A percentile compares a stretch with the other conserved stretches of the same genome.
Evolutionary conservation across 2,329 filamentous ascomycete species (phyloP).

Genomic region (Neopestalotiopsis sp.): DNA sequence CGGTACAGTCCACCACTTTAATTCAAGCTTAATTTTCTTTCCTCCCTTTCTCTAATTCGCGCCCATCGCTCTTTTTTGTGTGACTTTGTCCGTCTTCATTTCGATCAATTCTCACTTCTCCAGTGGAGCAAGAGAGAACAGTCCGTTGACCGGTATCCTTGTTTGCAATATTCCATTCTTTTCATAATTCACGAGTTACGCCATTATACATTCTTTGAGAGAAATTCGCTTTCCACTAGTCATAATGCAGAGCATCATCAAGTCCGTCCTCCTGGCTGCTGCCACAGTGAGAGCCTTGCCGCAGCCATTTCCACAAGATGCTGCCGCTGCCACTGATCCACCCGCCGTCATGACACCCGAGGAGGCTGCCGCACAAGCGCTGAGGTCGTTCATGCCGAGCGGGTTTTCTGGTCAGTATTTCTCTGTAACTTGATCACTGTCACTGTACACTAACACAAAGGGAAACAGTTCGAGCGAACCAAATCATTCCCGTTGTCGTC

Average conservation of each 20-base stretch:
- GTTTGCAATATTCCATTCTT: conserved; percentile 13
- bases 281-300: conserved; percentile 19
- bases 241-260: conserved; percentile 19
- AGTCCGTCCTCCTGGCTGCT: conserved; percentile 16
- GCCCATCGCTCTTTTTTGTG: background rate
- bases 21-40: conserved; percentile 16
- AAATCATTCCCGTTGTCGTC: conserved; percentile 42
- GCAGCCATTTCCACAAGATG: conserved; percentile 3
- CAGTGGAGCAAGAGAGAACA: conserved; percentile 11
- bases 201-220: background rate
- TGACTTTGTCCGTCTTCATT: background rate
- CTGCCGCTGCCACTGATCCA: background rate
- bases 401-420: conserved; percentile 11
- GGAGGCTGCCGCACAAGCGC: conserved; percentile 19
- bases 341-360: conserved; percentile 7
- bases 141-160: conserved; percentile 21
- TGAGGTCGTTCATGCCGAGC: background rate
- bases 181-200: background rate
- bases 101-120: background rate
- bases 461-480: conserved; percentile 21
- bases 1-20: conserved; percentile 6
- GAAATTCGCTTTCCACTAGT: background rate
- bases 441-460: background rate
- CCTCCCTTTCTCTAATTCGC: background rate
- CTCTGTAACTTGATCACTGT: background rate